Conservation (phyloP, 208 protist species). For the Wallacemonas sp. region DNA sequence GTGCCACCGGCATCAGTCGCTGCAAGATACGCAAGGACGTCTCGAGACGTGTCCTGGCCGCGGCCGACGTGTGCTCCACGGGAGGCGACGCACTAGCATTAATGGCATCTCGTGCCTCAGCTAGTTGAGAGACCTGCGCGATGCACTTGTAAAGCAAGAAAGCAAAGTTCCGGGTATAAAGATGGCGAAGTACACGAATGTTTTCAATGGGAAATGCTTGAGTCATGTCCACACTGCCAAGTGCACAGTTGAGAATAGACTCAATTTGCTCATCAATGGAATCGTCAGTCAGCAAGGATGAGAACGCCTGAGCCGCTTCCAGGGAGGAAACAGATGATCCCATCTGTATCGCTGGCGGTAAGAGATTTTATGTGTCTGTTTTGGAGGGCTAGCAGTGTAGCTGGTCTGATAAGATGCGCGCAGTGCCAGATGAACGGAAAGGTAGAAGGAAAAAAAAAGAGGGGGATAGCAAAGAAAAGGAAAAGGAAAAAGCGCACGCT, state of each 20-base stretch:
- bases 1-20: conserved; percentile 62
- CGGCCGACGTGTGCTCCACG: conserved; percentile 14
- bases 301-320: conserved; percentile 49
- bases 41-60: conserved; percentile 36
- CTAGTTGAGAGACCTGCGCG: conserved; percentile 42
- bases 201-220: conserved; percentile 46
- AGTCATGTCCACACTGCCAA: conserved; percentile 49
- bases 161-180: conserved; percentile 82
- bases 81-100: conserved; percentile 17
- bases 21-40: conserved; percentile 65
- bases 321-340: conserved; percentile 65
- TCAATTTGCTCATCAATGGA: conserved; percentile 29
- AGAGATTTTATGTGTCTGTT: neutral
- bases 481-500: too few relatives aligned
- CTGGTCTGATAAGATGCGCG: too few relatives aligned
- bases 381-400: too few relatives aligned
- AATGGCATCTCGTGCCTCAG: conserved; percentile 21
- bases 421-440: too few relatives aligned
- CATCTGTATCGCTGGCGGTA: conserved; percentile 30
- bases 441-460: too few relatives aligned
- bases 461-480: too few relatives aligned
- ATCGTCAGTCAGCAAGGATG: conserved; percentile 29
- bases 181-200: conserved; percentile 74
- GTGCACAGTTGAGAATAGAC: conserved; percentile 32
- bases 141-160: conserved; percentile 71